These are phyloP conservation scores for Farysia itapuensis DNA, from an alignment of 1,284 basidiomycete genomes.

Conservation along the genomic window DNA sequence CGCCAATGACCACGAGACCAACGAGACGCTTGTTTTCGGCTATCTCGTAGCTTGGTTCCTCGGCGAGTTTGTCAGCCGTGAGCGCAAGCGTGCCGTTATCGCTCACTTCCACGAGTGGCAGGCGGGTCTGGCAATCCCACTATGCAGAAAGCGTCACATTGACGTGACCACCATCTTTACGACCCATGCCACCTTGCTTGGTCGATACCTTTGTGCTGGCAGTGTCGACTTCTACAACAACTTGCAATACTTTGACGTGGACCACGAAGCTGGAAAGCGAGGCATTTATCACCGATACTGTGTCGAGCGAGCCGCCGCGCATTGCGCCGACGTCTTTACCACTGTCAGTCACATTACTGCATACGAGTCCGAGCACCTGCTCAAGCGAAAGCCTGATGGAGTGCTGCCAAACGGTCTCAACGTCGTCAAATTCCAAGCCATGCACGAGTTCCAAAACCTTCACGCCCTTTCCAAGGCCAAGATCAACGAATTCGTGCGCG, in stretches of 20 bases:
- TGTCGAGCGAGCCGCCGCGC: conserved; percentile 89
- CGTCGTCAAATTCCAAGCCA: conserved; percentile 91
- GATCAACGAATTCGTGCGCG: conserved; percentile 95
- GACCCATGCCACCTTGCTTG: conserved; percentile 96
- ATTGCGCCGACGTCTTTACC: conserved; percentile 96
- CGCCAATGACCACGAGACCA: conserved; percentile 93
- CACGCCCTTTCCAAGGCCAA: conserved; percentile 90
- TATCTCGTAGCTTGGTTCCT: conserved; percentile 99
- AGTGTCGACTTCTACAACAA: conserved; percentile 99
- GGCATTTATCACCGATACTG: conserved; percentile 91
- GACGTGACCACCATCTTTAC: conserved; percentile 94
- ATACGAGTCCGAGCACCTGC: conserved; percentile 90
- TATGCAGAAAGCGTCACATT: conserved; percentile 92
- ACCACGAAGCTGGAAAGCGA: conserved; percentile 96
- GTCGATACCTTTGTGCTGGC: conserved; percentile 95
- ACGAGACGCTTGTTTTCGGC: conserved; percentile 98
- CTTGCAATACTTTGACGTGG: conserved; percentile 97
- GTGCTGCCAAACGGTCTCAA: conserved; percentile 97
- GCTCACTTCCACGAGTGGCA: conserved; percentile 99
- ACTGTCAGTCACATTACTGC: conserved; percentile 92
- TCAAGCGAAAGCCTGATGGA: conserved; percentile 94
- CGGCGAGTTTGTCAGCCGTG: conserved; percentile 84
- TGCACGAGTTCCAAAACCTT: conserved; percentile 96
- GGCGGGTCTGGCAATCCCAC: conserved; percentile 91
- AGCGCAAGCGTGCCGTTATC: conserved; percentile 80